Percentiles rank a stretch among this genome's conserved stretches.
phyloP scores from a whole-genome alignment of 352 stramenopile genomes.

The Globisporangium megalacanthum region DNA sequence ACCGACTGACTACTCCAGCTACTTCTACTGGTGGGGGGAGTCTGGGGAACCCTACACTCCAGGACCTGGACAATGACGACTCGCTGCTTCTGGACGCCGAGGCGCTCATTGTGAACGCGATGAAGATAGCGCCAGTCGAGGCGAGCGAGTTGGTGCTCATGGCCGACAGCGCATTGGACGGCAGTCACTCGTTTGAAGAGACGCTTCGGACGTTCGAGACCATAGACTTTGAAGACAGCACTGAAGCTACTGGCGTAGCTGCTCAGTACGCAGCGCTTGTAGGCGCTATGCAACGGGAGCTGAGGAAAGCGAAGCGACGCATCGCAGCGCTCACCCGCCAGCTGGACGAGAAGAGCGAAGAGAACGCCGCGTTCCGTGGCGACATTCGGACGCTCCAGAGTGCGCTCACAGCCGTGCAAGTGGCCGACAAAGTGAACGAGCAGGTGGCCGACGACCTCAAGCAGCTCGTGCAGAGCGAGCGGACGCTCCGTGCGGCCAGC shows the following conservation, averaged over 20 bases:
- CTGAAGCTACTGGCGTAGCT: no score
- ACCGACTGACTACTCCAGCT: constrained; percentile 11
- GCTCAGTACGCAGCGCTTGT: constrained; percentile 66
- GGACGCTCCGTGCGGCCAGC: background rate
- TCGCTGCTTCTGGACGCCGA: constrained; percentile 60
- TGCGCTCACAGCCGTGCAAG: constrained; percentile 54
- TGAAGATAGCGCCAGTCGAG: constrained; percentile 79
- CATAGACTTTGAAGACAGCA: constrained; percentile 15
- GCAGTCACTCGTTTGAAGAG: constrained; percentile 29
- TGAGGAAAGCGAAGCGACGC: constrained; percentile 56
- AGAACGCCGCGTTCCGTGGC: constrained; percentile 50
- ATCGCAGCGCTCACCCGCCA: constrained; percentile 37
- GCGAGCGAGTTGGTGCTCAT: constrained; percentile 17
- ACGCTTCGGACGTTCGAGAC: constrained; percentile 47
- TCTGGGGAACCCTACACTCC: no score
- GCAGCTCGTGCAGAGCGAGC: constrained; percentile 24
- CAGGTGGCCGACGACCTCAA: constrained; percentile 46
- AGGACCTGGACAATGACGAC: constrained; percentile 43
- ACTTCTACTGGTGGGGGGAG: background rate
- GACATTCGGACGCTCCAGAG: constrained; percentile 65
- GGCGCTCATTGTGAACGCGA: constrained; percentile 59
- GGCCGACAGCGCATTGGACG: constrained; percentile 12
- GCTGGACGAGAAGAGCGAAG: constrained; percentile 51
- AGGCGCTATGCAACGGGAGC: constrained; percentile 50
- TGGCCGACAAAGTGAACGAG: constrained; percentile 58